Evolutionary conservation across 208 protist species (phyloP).

Genomic region (Trypanosoma melophagium): DNA sequence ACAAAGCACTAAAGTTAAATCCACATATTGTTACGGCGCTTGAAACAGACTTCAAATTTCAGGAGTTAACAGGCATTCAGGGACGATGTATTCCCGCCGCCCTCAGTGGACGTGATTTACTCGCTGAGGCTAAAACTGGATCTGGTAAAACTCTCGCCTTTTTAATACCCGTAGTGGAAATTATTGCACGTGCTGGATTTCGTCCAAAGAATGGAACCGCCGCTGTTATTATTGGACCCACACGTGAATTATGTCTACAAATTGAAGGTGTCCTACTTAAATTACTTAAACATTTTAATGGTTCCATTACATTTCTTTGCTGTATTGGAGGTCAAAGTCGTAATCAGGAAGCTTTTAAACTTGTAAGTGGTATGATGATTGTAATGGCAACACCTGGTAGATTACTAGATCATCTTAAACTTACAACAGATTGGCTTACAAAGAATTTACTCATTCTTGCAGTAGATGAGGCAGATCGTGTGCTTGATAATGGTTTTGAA

Average conservation of each 20-base stretch:
- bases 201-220: constrained; percentile 96
- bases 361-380: constrained; percentile 88
- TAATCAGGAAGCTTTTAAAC: constrained; percentile 88
- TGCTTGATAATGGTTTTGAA: constrained; percentile 98
- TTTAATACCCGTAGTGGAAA: constrained; percentile 98
- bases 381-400: constrained; percentile 92
- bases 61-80: constrained; percentile 96
- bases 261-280: constrained; percentile 96
- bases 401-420: constrained; percentile 98
- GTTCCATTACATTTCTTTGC: constrained; percentile 86
- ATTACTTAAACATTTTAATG: constrained; percentile 92
- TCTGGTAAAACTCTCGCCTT: constrained; percentile 98
- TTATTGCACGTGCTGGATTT: constrained; percentile 95
- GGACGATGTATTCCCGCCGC: constrained; percentile 87
- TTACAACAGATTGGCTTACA: constrained; percentile 96
- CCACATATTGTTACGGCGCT: constrained; percentile 78
- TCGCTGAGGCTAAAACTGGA: constrained; percentile 94
- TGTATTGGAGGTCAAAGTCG: constrained; percentile 91
- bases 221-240: constrained; percentile 98
- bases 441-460: constrained; percentile 96
- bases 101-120: constrained; percentile 85
- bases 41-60: constrained; percentile 92
- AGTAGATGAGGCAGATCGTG: constrained; percentile 99
- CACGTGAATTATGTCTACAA: constrained; percentile 98
- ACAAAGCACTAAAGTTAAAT: constrained; percentile 85